Evolutionary conservation across 805 yeast species (phyloP).

Genomic region (Ogataea nitratoaversa): DNA sequence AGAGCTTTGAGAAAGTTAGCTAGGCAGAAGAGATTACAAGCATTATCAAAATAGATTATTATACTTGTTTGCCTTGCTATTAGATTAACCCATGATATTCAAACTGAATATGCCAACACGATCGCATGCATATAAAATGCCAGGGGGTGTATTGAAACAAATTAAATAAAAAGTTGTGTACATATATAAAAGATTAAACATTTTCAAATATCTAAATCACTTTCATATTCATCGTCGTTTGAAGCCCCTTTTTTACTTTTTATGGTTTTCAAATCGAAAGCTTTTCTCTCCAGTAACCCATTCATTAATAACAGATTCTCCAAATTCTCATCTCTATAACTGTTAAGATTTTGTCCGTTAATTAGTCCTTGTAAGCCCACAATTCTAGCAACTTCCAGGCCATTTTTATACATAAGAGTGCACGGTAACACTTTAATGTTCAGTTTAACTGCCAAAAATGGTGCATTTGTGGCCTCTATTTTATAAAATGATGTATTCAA

Average conservation of each 20-base stretch:
- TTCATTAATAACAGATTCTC: constrained; percentile 38
- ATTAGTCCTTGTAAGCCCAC: constrained; percentile 67
- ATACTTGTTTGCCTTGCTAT: too few species aligned
- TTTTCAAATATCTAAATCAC: constrained; percentile 32
- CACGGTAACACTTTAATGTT: constrained; percentile 68
- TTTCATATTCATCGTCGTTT: constrained; percentile 31
- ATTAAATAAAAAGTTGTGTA: too few species aligned
- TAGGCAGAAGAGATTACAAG: constrained; percentile 15
- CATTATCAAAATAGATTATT: too few species aligned
- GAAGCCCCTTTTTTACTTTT: constrained; percentile 8
- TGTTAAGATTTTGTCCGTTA: constrained; percentile 35
- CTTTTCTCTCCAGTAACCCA: constrained; percentile 33
- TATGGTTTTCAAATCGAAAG: constrained; percentile 28
- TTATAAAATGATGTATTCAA: constrained; percentile 48
- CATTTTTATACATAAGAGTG: constrained; percentile 55
- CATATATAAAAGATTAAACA: neutral
- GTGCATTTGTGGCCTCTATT: constrained; percentile 61
- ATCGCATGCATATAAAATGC: too few species aligned
- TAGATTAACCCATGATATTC: too few species aligned
- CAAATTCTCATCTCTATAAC: constrained; percentile 43
- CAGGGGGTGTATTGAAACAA: too few species aligned
- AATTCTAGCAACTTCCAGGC: constrained; percentile 53
- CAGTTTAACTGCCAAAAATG: constrained; percentile 65
- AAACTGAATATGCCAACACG: too few species aligned
- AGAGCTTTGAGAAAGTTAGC: constrained; percentile 51